Conservation (phyloP, 2,329 filamentous ascomycete species). For the Fusarium staphyleae region DNA sequence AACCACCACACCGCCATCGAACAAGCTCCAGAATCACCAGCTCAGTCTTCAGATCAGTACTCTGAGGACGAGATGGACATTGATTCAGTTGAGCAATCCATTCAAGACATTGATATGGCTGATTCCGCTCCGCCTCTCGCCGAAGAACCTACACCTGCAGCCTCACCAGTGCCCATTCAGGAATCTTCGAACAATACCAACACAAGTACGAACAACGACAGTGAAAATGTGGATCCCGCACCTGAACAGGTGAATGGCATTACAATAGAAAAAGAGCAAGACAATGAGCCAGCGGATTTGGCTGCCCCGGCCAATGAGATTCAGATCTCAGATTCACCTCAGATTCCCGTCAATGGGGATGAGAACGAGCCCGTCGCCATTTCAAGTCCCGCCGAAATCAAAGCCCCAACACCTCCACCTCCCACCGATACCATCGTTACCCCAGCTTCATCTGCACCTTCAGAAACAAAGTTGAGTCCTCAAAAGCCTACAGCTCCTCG, state of each 20-base stretch:
- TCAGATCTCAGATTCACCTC: constrained; percentile 18
- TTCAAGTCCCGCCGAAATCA: constrained; percentile 29
- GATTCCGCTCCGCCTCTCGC: constrained; percentile 13
- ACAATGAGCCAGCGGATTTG: constrained; percentile 9
- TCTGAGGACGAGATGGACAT: constrained; percentile 35
- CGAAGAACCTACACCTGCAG: neutral
- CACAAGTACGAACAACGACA: constrained; percentile 7
- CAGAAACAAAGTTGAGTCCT: constrained; percentile 35
- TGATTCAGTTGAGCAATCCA: constrained; percentile 17
- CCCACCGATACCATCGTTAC: constrained; percentile 26
- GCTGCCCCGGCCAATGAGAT: constrained; percentile 2
- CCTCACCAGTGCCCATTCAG: neutral
- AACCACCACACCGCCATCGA: constrained; percentile 12
- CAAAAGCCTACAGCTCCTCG: constrained; percentile 23
- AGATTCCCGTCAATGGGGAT: constrained; percentile 11
- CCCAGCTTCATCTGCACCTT: constrained; percentile 27
- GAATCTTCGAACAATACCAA: constrained; percentile 3
- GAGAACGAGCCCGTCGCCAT: constrained; percentile 22
- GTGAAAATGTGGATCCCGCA: neutral
- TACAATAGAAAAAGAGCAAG: constrained; percentile 5
- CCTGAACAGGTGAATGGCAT: constrained; percentile 12
- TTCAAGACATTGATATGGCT: constrained; percentile 32
- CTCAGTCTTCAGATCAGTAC: neutral
- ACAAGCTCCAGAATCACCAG: constrained; percentile 12
- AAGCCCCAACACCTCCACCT: constrained; percentile 27